Base-by-base conservation (phyloP, 73 alveolate species). In the Blepharisma stoltei region DNA sequence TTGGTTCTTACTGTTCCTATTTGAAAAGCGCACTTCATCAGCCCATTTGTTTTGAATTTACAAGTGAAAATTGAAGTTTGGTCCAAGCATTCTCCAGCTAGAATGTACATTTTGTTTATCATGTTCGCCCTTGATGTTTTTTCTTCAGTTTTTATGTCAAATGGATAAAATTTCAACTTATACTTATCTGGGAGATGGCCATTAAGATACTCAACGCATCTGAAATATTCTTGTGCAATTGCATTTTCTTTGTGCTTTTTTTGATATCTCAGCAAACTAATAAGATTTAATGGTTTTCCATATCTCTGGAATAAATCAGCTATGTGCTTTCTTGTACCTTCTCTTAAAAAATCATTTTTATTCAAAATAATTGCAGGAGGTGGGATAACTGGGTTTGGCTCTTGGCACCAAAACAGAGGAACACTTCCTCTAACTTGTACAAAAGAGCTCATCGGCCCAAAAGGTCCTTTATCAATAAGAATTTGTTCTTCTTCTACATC, bases 1-100 rank as follows among this genome's bases (percentile, higher is more conserved):
- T 96, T 96, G 27, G 98, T 89, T 83, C 99, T 83, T 27, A 96
- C 90, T 6, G 91, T 91, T 38, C 99, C 99, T 81, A 88, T 89
- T 85, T 96, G 93, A 6, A 92, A 52, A 53, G 71, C 41, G 41
- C 41, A 68, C 21, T 84, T 69, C 55, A 38, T 44, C 23, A 69
- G 21, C 9, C 21, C 14, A 69, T 23, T 53, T n/a, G 20, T 9
- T n/a, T 69, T 69, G 4, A 11, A 14, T 14, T 7, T 14, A 44
- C 32, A 11, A 18, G 41, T n/a, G 60, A 69, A 69, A 69, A 69
- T n/a, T 46, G 32, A 9, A 48, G 55, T 32, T 50, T 82, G 52
- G 21, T 50, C 50, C 54, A 76, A 32, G 53, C 54, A 25, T 81
- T 54, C 53, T 55, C 32, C 68, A 32, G 25, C 43, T 37, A 47